A percentile compares a stretch with the other conserved stretches of the same genome.
Evolutionary conservation across 2,329 filamentous ascomycete species (phyloP).

Genomic region (Atkinsonella hypoxylon): DNA sequence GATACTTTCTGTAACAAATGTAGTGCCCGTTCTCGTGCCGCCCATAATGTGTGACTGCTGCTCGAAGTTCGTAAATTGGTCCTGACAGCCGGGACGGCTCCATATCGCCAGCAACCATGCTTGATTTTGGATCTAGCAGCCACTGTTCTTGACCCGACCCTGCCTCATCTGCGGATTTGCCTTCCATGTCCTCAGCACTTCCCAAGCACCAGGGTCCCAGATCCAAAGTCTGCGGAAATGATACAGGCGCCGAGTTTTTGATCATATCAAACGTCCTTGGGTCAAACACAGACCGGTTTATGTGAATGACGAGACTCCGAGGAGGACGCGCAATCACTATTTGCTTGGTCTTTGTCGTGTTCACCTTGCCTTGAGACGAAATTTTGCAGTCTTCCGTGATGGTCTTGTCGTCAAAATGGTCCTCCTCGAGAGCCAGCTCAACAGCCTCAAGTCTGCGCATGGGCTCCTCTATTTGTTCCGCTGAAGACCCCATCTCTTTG

Average conservation of each 20-base stretch:
- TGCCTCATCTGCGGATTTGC: conserved; percentile 8
- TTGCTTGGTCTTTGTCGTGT: conserved; percentile 79
- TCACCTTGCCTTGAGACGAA: conserved; percentile 53
- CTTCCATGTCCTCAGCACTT: conserved; percentile 25
- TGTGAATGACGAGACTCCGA: conserved; percentile 68
- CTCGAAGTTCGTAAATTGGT: conserved; percentile 63
- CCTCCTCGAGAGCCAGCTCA: conserved; percentile 59
- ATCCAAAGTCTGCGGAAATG: conserved; percentile 63
- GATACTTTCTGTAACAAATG: conserved; percentile 73
- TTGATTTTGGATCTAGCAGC: conserved; percentile 53
- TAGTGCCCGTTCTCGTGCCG: conserved; percentile 94
- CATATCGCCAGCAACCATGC: conserved; percentile 56
- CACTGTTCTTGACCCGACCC: conserved; percentile 47
- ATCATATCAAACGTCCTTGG: conserved; percentile 65
- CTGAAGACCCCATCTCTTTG: conserved; percentile 22
- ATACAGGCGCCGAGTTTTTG: conserved; percentile 73
- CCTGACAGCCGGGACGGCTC: conserved; percentile 40
- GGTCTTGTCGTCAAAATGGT: conserved; percentile 65
- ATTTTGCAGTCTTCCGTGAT: conserved; percentile 54
- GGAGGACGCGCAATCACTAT: conserved; percentile 75
- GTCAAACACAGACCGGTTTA: conserved; percentile 88
- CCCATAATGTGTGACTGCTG: conserved; percentile 80
- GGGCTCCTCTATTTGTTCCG: conserved; percentile 39
- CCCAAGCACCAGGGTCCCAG: conserved; percentile 79
- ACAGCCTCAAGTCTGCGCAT: conserved; percentile 51